These are phyloP conservation scores for Verticillium tricorpus DNA, from an alignment of 2,329 filamentous ascomycete genomes.

Conservation along the genomic window DNA sequence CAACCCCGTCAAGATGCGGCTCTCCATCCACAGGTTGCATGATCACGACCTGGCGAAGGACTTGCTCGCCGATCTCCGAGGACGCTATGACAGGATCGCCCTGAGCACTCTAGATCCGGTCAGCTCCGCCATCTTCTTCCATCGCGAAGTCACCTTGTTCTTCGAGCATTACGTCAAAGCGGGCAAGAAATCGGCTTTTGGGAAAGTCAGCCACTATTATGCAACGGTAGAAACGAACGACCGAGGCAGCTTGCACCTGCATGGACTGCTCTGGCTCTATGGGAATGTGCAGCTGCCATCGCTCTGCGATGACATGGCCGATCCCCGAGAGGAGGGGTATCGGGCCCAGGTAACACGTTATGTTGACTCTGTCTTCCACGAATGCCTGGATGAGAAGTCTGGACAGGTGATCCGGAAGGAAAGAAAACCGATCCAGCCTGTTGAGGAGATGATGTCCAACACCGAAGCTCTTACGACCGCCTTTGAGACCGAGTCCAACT, in stretches of 20 bases:
- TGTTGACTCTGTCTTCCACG: background rate
- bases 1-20: slow-evolving; percentile 10
- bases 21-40: too few relatives aligned
- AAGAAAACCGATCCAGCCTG: too few relatives aligned
- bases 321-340: background rate
- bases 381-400: background rate
- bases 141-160: slow-evolving; percentile 8
- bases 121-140: slow-evolving; percentile 5
- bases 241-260: background rate
- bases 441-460: too few relatives aligned
- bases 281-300: background rate
- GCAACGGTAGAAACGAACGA: background rate
- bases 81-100: slow-evolving; percentile 4
- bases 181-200: slow-evolving; percentile 4
- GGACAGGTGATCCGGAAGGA: background rate
- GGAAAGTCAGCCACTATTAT: slow-evolving; percentile 3
- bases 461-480: too few relatives aligned
- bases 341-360: background rate
- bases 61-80: background rate
- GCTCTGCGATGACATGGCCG: background rate
- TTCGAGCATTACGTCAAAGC: slow-evolving; percentile 9
- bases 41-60: background rate
- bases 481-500: background rate
- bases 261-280: background rate
- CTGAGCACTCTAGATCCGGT: slow-evolving; percentile 5